Conservation (phyloP, 805 yeast genomes). For the Yueomyces sinensis region DNA sequence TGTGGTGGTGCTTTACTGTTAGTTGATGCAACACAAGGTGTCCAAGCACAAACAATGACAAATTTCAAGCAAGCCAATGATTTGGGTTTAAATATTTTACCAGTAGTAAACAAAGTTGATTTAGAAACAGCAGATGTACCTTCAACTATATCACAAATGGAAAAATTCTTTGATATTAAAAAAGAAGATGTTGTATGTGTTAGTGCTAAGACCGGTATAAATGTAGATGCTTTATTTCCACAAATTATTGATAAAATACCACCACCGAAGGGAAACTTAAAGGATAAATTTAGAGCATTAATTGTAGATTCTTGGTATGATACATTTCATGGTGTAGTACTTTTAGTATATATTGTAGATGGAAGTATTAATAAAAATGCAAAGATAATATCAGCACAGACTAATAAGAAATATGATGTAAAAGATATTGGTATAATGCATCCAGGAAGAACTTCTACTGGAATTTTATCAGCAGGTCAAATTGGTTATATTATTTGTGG, state of each 20-base stretch:
- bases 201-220: slow-evolving; percentile 83
- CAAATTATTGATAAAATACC: slow-evolving; percentile 73
- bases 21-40: slow-evolving; percentile 93
- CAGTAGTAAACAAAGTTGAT: slow-evolving; percentile 87
- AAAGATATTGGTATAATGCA: slow-evolving; percentile 94
- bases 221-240: slow-evolving; percentile 63
- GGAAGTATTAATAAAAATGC: slow-evolving; percentile 67
- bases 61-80: slow-evolving; percentile 85
- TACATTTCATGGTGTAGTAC: slow-evolving; percentile 78
- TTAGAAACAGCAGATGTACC: slow-evolving; percentile 70
- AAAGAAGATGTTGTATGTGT: slow-evolving; percentile 65
- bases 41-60: slow-evolving; percentile 98
- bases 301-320: slow-evolving; percentile 98
- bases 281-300: slow-evolving; percentile 43
- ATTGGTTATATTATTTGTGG: slow-evolving; percentile 94
- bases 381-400: slow-evolving; percentile 64
- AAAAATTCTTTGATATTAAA: slow-evolving; percentile 67
- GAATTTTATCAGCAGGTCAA: slow-evolving; percentile 68
- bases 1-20: slow-evolving; percentile 87
- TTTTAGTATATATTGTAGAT: slow-evolving; percentile 74
- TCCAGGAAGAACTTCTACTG: slow-evolving; percentile 67
- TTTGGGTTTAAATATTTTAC: slow-evolving; percentile 67
- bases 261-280: slow-evolving; percentile 47
- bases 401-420: slow-evolving; percentile 65
- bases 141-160: slow-evolving; percentile 73